Evolutionary conservation across 257 asterid species (phyloP), one percentile per base, ranked within the genome.

Genomic region (Cynanchum wilfordii): DNA sequence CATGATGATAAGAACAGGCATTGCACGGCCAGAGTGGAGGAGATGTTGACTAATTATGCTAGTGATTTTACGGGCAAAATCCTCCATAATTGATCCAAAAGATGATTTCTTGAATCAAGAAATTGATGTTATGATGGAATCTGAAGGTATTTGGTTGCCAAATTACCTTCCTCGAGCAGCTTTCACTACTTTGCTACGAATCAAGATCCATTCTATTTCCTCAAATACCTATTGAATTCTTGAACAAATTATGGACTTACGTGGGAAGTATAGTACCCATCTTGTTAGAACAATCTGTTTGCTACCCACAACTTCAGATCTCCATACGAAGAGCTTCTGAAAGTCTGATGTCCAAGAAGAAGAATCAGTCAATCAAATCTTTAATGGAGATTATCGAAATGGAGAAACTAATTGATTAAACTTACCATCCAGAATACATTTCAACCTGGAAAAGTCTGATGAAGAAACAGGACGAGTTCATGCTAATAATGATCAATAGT

Each of bases 291-390:
- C 79, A 58, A 29, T 12, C 13, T 1, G 79, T 57, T 0, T 29
- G 59, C 24, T 75, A 44, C 25, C 70, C 74, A 0, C 74, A 68
- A 12, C 64, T 75, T 0, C 79, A 75, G 3, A 9, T 63, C 3
- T 56, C 25, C 17, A 57, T 58, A 2, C 30, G 73, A 30, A 57
- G 63, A 20, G 74, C 70, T 17, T 22, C 79, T 0, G 12, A 42
- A 4, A 56, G 33, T 57, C 50, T 82, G 0, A 67, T 85, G 0
- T 74, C 75, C 0, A 72, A 74, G 29, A 81, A 66, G 67, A 73
- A 52, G 49, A 38, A 73, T 52, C 72, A 80, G 13, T 85, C 84
- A 0, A 11, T 69, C 6, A 73, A 75, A 3, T 80, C 86, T 87
- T 81, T 76, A 1, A 9, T 5, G 20, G 72, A 70, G 58, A 69